These are phyloP conservation scores for Agapanthus africanus DNA, from an alignment of 106 monocot genomes.

Conservation along the genomic window DNA sequence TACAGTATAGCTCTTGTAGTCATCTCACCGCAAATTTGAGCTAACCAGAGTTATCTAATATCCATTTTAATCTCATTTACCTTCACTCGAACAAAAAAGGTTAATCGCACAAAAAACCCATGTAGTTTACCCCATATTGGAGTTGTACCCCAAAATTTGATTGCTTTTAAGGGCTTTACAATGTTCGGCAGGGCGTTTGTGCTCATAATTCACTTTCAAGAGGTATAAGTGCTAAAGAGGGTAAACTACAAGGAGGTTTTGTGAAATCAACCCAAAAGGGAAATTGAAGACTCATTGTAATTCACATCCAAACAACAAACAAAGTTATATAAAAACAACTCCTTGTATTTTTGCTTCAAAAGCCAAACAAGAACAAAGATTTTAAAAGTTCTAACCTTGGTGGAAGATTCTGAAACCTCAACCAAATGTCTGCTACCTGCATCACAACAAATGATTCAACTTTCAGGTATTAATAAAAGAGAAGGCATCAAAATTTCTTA, in stretches of 20 bases:
- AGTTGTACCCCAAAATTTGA: not conserved
- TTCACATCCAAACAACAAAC: too few species aligned
- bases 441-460: not conserved
- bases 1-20: too few species aligned
- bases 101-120: too few species aligned
- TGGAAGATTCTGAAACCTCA: not conserved
- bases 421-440: constrained; percentile 8
- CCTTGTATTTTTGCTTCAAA: too few species aligned
- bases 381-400: constrained; percentile 2
- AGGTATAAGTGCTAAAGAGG: too few species aligned
- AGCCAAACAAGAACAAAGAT: not conserved
- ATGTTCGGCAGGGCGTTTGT: not conserved
- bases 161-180: not conserved
- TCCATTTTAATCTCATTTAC: not conserved
- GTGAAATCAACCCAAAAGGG: too few species aligned
- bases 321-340: too few species aligned
- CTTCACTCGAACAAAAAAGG: too few species aligned
- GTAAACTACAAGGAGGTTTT: not conserved
- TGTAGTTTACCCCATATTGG: not conserved
- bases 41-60: not conserved
- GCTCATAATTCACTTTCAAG: too few species aligned
- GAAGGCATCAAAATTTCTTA: not conserved
- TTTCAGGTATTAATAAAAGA: too few species aligned
- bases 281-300: too few species aligned
- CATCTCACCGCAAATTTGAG: not conserved